Base-by-base conservation (phyloP, 2,329 filamentous ascomycete species). In the Cytospora mali region DNA sequence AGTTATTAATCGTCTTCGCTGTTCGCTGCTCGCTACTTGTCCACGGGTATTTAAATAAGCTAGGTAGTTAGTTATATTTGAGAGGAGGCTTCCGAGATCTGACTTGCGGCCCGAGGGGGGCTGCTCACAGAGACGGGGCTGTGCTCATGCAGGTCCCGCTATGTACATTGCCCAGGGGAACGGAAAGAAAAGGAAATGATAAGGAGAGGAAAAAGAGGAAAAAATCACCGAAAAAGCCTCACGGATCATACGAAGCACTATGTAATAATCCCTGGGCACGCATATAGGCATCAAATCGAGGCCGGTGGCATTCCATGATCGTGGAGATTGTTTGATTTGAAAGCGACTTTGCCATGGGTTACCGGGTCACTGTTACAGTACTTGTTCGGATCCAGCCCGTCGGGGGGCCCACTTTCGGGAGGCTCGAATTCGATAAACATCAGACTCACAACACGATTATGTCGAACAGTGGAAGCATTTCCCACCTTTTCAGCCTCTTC, bases 351-450 rank as follows among this genome's bases (percentile, higher is more conserved):
- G 35, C n/a, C 1, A 2, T n/a, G 7, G 35, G 35, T 11, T 39
- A 21, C 11, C 25, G 58, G 58, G 58, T 61, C 58, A 61, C 58
- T 55, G 58, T 61, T 52, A 61, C 29, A n/a, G n/a, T n/a, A n/a
- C 33, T 35, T 16, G 5, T 39, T 39, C 35, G 35, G 35, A 39
- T 39, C 35, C 35, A 39, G 16, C 18, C 46, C 16, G 29, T 14
- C 27, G 28, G 48, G 28, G 48, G n/a, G n/a, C 7, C 35, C 35
- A 39, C 35, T 39, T 39, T 39, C 35, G 35, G 35, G 35, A 39
- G 56, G 56, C 56, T 58, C 29, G 29, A 25, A 48, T 13, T 39
- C 54, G 25, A 58, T 29, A 23, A 58, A 59, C 56, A 53, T 13
- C 31, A 59, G 56, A 59, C 48, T 50, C 11, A 52, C 49, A 58